A percentile compares a stretch with the other conserved stretches of the same genome.
phyloP scores from a whole-genome alignment of 2,329 filamentous ascomycete genomes.

The Cladophialophora psammophila region DNA sequence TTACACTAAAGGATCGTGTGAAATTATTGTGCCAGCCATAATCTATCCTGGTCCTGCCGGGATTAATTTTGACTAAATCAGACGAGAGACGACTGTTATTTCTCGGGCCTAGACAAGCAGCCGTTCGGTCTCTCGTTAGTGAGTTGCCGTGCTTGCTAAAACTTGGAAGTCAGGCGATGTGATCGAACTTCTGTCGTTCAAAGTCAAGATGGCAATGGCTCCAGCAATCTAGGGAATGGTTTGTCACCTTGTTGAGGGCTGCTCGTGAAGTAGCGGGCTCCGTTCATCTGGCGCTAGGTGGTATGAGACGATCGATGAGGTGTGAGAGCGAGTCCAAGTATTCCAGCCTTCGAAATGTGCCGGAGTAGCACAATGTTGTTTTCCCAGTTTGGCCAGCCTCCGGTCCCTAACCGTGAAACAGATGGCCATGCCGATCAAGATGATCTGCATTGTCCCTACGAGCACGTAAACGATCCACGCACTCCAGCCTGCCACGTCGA shows the following conservation, averaged over 20 bases:
- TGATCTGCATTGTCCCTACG: slow-evolving; percentile 28
- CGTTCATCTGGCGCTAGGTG: slow-evolving; percentile 24
- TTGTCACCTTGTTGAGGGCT: slow-evolving; percentile 1
- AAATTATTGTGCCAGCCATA: background rate
- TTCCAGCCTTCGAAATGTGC: slow-evolving; percentile 25
- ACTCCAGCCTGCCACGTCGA: slow-evolving; percentile 21
- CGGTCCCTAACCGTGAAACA: slow-evolving; percentile 27
- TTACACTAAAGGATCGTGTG: background rate
- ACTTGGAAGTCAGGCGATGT: background rate
- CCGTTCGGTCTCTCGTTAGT: background rate
- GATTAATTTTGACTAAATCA: background rate
- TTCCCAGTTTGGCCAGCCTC: slow-evolving; percentile 24
- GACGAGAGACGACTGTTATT: background rate
- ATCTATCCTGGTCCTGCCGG: background rate
- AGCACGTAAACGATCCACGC: slow-evolving; percentile 31
- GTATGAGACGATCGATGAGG: slow-evolving; percentile 16
- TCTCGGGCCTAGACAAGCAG: background rate
- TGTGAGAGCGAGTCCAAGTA: slow-evolving; percentile 14
- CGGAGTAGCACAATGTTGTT: slow-evolving; percentile 22
- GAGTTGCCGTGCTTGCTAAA: background rate
- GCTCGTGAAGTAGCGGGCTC: slow-evolving; percentile 19
- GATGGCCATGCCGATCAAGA: slow-evolving; percentile 23
- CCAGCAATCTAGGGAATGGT: background rate
- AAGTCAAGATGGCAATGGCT: background rate
- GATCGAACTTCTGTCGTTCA: background rate